Evolutionary conservation across 805 yeast genomes (phyloP).

Genomic region (Suhomyces prunicola): DNA sequence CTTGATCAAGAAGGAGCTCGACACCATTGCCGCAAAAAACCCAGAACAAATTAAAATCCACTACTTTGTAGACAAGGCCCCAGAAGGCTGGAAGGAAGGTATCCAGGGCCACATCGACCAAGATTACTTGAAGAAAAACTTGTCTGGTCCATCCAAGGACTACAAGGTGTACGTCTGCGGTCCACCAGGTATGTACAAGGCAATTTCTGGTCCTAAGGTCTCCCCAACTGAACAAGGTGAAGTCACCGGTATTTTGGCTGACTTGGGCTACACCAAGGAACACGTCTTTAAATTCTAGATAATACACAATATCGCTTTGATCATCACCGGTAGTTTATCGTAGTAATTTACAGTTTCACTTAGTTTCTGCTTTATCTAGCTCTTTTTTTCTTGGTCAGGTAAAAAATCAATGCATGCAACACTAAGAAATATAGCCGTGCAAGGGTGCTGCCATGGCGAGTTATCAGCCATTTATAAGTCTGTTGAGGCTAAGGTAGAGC

Average conservation of each 20-base stretch:
- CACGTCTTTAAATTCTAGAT: constrained; percentile 82
- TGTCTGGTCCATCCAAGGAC: constrained; percentile 63
- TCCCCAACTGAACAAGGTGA: constrained; percentile 95
- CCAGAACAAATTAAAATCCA: constrained; percentile 75
- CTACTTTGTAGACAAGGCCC: constrained; percentile 76
- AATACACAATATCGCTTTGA: not conserved
- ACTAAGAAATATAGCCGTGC: constrained; percentile 54
- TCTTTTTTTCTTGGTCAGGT: not conserved
- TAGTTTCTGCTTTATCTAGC: not conserved
- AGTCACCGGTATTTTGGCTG: constrained; percentile 80
- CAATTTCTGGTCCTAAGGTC: constrained; percentile 79
- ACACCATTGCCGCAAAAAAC: constrained; percentile 57
- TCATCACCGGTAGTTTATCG: not conserved
- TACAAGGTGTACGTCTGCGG: constrained; percentile 85
- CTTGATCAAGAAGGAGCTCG: constrained; percentile 74
- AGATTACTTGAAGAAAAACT: constrained; percentile 59
- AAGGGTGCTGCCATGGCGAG: constrained; percentile 91
- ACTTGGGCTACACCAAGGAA: constrained; percentile 82
- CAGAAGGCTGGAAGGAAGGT: constrained; percentile 49
- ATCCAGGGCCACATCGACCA: constrained; percentile 73
- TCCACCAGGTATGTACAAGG: constrained; percentile 87
- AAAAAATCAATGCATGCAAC: not conserved
- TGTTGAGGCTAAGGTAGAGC: constrained; percentile 19
- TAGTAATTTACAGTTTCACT: not conserved
- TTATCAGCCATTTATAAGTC: constrained; percentile 54